A percentile compares a stretch with the other conserved stretches of the same genome.
Conservation (phyloP, 768 basidiomycete genomes). For the Tubosaeta sp. region DNA sequence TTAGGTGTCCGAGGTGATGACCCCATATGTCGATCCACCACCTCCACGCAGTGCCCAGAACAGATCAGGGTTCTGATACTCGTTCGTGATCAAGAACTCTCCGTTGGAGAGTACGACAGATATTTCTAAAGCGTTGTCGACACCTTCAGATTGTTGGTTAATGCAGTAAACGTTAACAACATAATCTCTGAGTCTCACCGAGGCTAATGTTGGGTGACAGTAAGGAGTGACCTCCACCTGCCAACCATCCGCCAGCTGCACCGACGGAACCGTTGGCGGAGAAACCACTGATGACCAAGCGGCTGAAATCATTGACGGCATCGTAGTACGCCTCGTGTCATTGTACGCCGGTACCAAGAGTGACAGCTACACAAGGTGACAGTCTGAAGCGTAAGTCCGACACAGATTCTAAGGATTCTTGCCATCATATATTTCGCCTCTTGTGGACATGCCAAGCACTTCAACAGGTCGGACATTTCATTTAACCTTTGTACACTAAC, state of each 20-base stretch:
- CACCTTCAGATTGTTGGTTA: constrained; percentile 28
- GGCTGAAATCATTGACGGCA: constrained; percentile 34
- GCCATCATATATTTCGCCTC: too few species aligned
- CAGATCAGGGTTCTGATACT: constrained; percentile 41
- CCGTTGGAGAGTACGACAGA: constrained; percentile 43
- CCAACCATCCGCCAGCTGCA: constrained; percentile 23
- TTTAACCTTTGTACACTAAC: too few species aligned
- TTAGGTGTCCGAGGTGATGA: constrained; percentile 47
- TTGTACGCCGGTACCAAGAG: too few species aligned
- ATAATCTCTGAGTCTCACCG: constrained; percentile 23
- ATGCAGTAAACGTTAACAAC: not conserved
- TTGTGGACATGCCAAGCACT: too few species aligned
- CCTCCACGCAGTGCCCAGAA: constrained; percentile 47
- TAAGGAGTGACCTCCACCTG: constrained; percentile 46
- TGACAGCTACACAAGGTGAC: too few species aligned
- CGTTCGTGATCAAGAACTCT: constrained; percentile 35
- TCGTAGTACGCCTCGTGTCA: too few species aligned
- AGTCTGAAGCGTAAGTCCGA: too few species aligned
- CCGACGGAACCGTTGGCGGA: constrained; percentile 40
- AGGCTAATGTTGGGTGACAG: constrained; percentile 41
- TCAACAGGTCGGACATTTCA: too few species aligned
- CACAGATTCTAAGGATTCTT: too few species aligned
- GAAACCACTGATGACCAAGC: constrained; percentile 45
- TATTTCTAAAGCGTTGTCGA: constrained; percentile 47
- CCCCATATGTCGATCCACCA: constrained; percentile 34